These are phyloP conservation scores for Solanum microdontum DNA, from an alignment of 257 asterid species.

Conservation along the genomic window DNA sequence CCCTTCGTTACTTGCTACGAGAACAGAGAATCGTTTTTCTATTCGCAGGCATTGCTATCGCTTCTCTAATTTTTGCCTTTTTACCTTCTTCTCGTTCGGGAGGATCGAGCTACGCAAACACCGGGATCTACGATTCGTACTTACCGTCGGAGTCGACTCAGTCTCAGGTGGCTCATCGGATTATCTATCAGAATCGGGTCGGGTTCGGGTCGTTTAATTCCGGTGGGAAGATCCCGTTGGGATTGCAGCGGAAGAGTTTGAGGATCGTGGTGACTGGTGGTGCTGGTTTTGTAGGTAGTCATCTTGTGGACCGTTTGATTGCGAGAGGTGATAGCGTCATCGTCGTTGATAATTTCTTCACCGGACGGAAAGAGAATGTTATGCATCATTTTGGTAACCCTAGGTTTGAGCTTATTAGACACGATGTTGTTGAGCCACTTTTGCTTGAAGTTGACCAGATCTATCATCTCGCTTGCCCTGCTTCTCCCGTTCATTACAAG, in stretches of 20 bases:
- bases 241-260: conserved; percentile 53
- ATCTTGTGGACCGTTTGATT: conserved; percentile 77
- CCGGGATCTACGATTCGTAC: conserved; percentile 15
- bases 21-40: conserved; percentile 40
- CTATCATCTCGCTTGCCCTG: conserved; percentile 98
- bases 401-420: conserved; percentile 84
- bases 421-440: conserved; percentile 96
- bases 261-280: conserved; percentile 95
- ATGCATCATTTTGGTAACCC: conserved; percentile 81
- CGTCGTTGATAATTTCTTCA: conserved; percentile 92
- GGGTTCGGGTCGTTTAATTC: conserved; percentile 40
- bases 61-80: conserved; percentile 24
- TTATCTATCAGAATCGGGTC: conserved; percentile 40
- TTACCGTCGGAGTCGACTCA: conserved; percentile 27
- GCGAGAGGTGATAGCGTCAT: conserved; percentile 87
- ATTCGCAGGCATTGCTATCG: conserved; percentile 39
- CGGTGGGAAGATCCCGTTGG: conserved; percentile 84
- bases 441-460: conserved; percentile 92
- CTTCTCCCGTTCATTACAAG: conserved; percentile 96
- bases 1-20: conserved; percentile 36
- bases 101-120: not conserved
- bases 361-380: conserved; percentile 88
- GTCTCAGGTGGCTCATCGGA: conserved; percentile 15
- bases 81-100: conserved; percentile 10
- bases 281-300: conserved; percentile 95